Percentiles rank a stretch among this genome's conserved stretches.
Evolutionary conservation across 2,329 filamentous ascomycete genomes (phyloP).

Genomic region (Cladophialophora chaetospira): DNA sequence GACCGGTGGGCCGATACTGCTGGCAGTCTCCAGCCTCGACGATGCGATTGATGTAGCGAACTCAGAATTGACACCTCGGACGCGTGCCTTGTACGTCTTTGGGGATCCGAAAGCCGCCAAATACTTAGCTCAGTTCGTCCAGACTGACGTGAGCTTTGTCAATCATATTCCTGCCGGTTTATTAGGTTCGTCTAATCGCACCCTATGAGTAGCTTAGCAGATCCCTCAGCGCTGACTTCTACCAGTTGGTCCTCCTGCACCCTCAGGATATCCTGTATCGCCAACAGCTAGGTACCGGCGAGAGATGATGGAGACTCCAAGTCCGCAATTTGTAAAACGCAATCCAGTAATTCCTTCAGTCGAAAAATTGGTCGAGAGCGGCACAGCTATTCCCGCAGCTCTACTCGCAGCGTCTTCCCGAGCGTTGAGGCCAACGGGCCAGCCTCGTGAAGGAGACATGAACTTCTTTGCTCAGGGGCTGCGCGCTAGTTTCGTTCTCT

Average conservation of each 20-base stretch:
- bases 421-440: constrained; percentile 13
- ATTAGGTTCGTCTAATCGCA: constrained; percentile 43
- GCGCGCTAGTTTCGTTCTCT: neutral
- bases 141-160: constrained; percentile 52
- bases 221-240: neutral
- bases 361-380: neutral
- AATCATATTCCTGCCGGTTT: constrained; percentile 61
- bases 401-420: constrained; percentile 3
- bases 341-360: neutral
- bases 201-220: neutral
- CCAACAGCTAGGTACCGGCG: constrained; percentile 1
- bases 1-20: constrained; percentile 28
- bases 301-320: constrained; percentile 13
- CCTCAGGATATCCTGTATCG: constrained; percentile 8
- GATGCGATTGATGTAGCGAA: constrained; percentile 55
- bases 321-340: constrained; percentile 6
- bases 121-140: constrained; percentile 61
- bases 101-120: constrained; percentile 54
- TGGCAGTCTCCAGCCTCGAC: constrained; percentile 54
- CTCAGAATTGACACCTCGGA: constrained; percentile 28
- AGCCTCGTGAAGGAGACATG: constrained; percentile 6
- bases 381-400: neutral
- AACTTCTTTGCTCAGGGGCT: constrained; percentile 11
- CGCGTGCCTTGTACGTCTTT: constrained; percentile 58
- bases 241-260: constrained; percentile 12